phyloP scores from a whole-genome alignment of 352 stramenopile genomes.

The Globisporangium yorkense region DNA sequence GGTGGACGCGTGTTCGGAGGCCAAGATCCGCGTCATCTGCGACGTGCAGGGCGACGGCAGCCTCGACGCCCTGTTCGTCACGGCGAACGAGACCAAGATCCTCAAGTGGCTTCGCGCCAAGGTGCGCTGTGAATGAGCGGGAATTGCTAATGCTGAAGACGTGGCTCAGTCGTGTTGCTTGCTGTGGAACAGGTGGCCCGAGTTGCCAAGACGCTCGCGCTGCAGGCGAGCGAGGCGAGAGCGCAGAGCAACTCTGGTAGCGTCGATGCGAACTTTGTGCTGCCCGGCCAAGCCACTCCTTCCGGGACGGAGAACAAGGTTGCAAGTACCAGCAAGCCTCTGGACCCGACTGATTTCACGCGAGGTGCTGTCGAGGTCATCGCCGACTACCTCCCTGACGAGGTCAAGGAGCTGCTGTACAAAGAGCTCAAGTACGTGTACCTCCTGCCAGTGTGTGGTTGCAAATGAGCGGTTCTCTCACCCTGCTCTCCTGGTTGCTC shows the following conservation, averaged over 20 bases:
- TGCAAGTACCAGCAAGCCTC: neutral
- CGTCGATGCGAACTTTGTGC: constrained; percentile 24
- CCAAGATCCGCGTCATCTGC: constrained; percentile 38
- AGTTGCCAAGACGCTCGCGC: constrained; percentile 31
- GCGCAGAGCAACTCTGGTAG: constrained; percentile 16
- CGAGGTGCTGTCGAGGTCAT: constrained; percentile 56
- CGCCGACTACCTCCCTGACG: constrained; percentile 42
- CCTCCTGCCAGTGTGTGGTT: neutral
- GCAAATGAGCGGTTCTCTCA: neutral
- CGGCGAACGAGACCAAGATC: constrained; percentile 46
- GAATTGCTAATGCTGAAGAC: neutral
- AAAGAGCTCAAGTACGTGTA: constrained; percentile 47
- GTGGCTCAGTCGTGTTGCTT: neutral
- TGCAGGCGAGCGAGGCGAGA: constrained; percentile 20
- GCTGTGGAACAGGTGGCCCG: constrained; percentile 20
- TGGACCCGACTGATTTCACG: constrained; percentile 13
- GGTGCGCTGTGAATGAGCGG: constrained; percentile 8
- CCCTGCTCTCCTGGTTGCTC: neutral
- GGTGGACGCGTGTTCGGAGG: constrained; percentile 20
- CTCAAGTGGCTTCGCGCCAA: constrained; percentile 47
- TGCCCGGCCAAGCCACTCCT: neutral
- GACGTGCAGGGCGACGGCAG: constrained; percentile 48
- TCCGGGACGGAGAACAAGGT: constrained; percentile 8
- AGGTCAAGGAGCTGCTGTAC: constrained; percentile 39
- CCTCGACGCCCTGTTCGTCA: constrained; percentile 53